Conservation (phyloP, 148 eudicot species). For the Nyssa sinensis region DNA sequence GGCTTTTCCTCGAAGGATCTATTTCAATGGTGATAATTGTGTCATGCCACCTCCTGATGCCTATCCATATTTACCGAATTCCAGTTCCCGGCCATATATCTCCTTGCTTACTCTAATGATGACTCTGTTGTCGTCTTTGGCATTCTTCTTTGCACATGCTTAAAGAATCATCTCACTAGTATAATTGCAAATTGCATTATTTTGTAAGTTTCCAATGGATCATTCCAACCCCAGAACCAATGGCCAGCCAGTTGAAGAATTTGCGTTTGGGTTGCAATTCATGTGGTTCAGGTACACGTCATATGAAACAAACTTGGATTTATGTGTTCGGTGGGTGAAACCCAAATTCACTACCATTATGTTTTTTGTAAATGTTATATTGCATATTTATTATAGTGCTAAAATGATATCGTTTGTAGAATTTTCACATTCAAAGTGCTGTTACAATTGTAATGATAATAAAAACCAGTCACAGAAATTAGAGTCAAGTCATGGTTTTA, state of each 20-base stretch:
- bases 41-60: constrained; percentile 71
- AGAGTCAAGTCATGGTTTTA: neutral
- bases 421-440: constrained; percentile 3
- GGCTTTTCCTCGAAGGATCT: constrained; percentile 63
- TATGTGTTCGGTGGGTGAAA: constrained; percentile 5
- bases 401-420: constrained; percentile 10
- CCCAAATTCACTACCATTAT: constrained; percentile 11
- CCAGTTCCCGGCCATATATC: constrained; percentile 16
- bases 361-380: neutral
- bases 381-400: neutral
- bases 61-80: constrained; percentile 58
- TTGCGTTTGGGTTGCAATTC: neutral
- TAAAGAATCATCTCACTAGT: constrained; percentile 17
- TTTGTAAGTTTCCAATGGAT: neutral
- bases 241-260: constrained; percentile 8
- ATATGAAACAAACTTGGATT: neutral
- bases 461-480: neutral
- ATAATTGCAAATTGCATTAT: neutral
- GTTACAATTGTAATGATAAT: constrained; percentile 9
- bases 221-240: constrained; percentile 11
- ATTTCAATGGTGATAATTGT: constrained; percentile 68
- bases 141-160: constrained; percentile 20
- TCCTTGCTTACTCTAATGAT: constrained; percentile 23
- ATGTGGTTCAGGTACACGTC: constrained; percentile 7
- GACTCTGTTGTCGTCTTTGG: constrained; percentile 32